Conservation (phyloP, 202 grass and related monocot genomes). For the Digitaria exilis region DNA sequence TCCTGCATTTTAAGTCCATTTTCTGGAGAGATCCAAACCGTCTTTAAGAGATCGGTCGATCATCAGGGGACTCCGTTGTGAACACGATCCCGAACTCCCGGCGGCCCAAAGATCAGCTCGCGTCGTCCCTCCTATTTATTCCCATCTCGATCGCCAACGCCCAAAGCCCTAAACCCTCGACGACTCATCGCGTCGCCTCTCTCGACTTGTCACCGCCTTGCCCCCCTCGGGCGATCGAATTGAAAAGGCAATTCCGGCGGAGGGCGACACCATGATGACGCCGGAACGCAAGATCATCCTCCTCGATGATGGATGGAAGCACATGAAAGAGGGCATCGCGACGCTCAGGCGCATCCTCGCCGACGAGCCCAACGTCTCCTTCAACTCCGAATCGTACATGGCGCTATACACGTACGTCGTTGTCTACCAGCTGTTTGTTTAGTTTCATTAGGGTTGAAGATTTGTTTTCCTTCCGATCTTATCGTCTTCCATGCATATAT, state of each 20-base stretch:
- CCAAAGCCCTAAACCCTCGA: background rate
- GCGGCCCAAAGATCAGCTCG: too few relatives aligned
- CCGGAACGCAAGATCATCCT: background rate
- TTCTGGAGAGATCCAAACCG: too few relatives aligned
- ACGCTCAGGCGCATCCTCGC: conserved; percentile 34
- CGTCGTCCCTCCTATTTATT: background rate
- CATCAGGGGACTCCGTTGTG: too few relatives aligned
- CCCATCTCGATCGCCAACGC: background rate
- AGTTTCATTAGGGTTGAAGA: background rate
- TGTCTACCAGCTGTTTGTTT: background rate
- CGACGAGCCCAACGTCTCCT: background rate
- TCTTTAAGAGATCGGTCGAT: too few relatives aligned
- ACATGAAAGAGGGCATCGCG: background rate
- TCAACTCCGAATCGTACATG: conserved; percentile 46
- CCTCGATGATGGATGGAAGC: background rate
- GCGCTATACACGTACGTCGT: conserved; percentile 79
- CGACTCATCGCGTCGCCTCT: background rate
- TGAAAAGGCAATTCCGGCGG: background rate
- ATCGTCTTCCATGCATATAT: background rate
- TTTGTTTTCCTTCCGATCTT: background rate
- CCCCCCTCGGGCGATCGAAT: background rate
- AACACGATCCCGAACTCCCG: too few relatives aligned
- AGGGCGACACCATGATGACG: background rate
- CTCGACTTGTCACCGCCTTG: background rate
- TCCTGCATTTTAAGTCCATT: too few relatives aligned